Conservation (phyloP, 345 rosid genomes). For the Euclidium syriacum region DNA sequence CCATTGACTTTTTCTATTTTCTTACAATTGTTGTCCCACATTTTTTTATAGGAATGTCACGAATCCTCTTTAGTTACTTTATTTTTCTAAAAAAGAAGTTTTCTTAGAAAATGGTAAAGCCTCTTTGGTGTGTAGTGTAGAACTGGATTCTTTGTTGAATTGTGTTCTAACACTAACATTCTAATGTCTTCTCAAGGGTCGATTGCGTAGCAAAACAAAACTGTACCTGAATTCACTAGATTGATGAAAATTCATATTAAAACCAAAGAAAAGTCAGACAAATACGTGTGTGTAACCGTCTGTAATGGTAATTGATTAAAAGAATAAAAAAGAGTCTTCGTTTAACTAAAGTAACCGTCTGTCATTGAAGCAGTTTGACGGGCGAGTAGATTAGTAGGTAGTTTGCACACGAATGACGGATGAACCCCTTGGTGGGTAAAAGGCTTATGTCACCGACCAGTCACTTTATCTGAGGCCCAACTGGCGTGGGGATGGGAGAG, state of each 20-base stretch:
- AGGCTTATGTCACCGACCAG: slow-evolving; percentile 13
- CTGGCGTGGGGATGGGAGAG: slow-evolving; percentile 19
- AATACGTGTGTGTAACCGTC: too few relatives aligned
- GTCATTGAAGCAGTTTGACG: neutral
- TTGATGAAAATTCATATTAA: too few relatives aligned
- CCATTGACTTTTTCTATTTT: neutral
- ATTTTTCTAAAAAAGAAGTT: too few relatives aligned
- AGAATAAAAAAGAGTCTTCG: neutral
- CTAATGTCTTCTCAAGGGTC: too few relatives aligned
- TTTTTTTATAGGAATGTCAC: neutral
- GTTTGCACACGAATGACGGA: neutral
- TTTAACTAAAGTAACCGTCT: neutral
- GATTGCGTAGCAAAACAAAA: too few relatives aligned
- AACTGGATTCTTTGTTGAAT: too few relatives aligned
- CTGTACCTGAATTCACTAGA: too few relatives aligned
- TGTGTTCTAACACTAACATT: too few relatives aligned
- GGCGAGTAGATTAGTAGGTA: neutral
- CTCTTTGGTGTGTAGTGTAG: too few relatives aligned
- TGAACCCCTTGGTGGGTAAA: neutral
- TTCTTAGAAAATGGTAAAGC: too few relatives aligned
- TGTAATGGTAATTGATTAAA: neutral
- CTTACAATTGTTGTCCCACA: neutral
- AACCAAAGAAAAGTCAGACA: too few relatives aligned
- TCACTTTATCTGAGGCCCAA: slow-evolving; percentile 17
- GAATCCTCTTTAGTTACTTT: too few relatives aligned